Evolutionary conservation across 2,329 filamentous ascomycete genomes (phyloP).

Genomic region (Ascosphaera apis): DNA sequence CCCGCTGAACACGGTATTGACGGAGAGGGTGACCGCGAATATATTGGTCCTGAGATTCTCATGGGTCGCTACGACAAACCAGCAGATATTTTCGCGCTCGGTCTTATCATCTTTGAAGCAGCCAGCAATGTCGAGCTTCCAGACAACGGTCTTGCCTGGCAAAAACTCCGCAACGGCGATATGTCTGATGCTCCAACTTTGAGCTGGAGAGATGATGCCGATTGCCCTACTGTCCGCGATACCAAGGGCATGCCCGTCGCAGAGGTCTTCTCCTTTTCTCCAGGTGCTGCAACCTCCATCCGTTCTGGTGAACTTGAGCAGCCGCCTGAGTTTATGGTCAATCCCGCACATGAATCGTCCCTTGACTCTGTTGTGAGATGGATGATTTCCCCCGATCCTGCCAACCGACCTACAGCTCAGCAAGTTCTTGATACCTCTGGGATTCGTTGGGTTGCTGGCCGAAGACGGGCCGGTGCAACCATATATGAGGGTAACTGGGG

Average conservation of each 20-base stretch:
- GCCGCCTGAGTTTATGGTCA: slow-evolving; percentile 76
- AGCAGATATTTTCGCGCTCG: slow-evolving; percentile 81
- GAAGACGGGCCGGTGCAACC: slow-evolving; percentile 70
- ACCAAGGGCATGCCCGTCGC: slow-evolving; percentile 44
- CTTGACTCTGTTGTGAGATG: slow-evolving; percentile 65
- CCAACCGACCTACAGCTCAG: slow-evolving; percentile 47
- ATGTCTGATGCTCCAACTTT: slow-evolving; percentile 73
- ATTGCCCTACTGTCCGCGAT: slow-evolving; percentile 43
- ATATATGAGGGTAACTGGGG: slow-evolving; percentile 95
- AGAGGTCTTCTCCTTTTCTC: slow-evolving; percentile 20
- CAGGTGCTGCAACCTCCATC: slow-evolving; percentile 10
- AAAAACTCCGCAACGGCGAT: slow-evolving; percentile 69
- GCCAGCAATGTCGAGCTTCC: slow-evolving; percentile 85
- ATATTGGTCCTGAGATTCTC: slow-evolving; percentile 84
- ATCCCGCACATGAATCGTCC: slow-evolving; percentile 46
- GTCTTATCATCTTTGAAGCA: slow-evolving; percentile 83
- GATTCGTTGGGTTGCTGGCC: slow-evolving; percentile 54
- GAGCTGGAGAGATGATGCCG: slow-evolving; percentile 38
- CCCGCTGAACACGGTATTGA: slow-evolving; percentile 57
- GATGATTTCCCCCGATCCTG: slow-evolving; percentile 64
- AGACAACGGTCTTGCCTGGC: slow-evolving; percentile 80
- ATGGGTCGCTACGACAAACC: slow-evolving; percentile 71
- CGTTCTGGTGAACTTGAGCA: slow-evolving; percentile 35
- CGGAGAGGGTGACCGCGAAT: slow-evolving; percentile 84
- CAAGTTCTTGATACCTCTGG: slow-evolving; percentile 52